These are phyloP conservation scores for Diaporthe nobilis DNA, from an alignment of 2,329 filamentous ascomycete genomes.

Conservation along the genomic window DNA sequence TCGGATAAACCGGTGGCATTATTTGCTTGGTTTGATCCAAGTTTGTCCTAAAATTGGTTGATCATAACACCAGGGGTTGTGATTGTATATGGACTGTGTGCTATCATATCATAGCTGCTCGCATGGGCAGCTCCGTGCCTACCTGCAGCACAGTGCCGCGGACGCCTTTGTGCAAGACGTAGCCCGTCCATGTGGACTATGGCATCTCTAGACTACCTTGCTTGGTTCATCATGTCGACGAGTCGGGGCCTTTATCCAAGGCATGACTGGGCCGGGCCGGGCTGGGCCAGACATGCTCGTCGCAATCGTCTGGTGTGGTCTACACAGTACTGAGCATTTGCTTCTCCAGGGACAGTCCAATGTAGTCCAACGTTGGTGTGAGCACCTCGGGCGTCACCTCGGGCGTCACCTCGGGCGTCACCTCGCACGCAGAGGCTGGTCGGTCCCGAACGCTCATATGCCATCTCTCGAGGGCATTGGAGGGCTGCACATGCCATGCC, in stretches of 20 bases:
- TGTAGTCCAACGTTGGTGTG: not conserved
- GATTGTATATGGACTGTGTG: conserved; percentile 5
- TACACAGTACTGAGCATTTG: not conserved
- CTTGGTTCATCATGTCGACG: not conserved
- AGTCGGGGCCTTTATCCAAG: not conserved
- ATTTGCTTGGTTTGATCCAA: conserved; percentile 23
- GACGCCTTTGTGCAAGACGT: not conserved
- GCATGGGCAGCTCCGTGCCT: not conserved
- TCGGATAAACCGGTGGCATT: conserved; percentile 26
- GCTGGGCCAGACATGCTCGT: not conserved
- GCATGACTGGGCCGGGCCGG: not conserved
- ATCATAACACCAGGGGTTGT: conserved; percentile 25
- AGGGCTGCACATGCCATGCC: conserved; percentile 7
- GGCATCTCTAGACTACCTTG: not conserved
- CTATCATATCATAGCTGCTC: conserved; percentile 12
- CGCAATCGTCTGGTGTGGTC: not conserved
- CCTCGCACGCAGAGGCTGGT: not conserved
- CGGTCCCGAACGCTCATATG: conserved; percentile 12
- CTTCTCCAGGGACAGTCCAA: not conserved
- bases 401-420: not conserved
- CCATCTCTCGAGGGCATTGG: not conserved
- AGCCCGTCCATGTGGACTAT: not conserved
- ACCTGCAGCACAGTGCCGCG: not conserved
- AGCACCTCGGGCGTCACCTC: not conserved
- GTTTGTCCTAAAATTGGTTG: conserved; percentile 13